Percentiles rank a stretch among this genome's conserved stretches.
Evolutionary conservation across 345 rosid genomes (phyloP).

Genomic region (Euphorbia peplus): DNA sequence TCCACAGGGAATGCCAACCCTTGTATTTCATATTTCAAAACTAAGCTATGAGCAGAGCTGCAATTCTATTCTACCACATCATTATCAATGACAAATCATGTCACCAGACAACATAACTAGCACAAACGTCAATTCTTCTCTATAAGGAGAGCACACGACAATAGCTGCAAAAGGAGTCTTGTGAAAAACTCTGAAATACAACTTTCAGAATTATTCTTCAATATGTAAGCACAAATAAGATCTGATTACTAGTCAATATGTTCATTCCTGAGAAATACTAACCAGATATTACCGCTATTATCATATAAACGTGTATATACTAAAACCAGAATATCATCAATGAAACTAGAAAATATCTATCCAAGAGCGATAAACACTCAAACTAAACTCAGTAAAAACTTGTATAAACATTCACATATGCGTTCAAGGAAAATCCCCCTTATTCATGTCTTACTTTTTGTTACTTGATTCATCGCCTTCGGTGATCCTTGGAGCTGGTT

Average conservation of each 20-base stretch:
- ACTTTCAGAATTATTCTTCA: not conserved
- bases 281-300: not conserved
- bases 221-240: not conserved
- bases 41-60: not conserved
- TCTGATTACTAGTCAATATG: not conserved
- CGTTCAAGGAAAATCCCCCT: not conserved
- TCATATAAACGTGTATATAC: not conserved
- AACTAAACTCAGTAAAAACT: not conserved
- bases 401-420: not conserved
- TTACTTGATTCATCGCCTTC: conserved; percentile 89
- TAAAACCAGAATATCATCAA: not conserved
- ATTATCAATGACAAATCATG: not conserved
- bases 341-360: not conserved
- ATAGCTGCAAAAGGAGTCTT: not conserved
- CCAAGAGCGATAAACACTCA: not conserved
- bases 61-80: not conserved
- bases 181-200: not conserved
- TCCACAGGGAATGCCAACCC: not conserved
- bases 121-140: not conserved
- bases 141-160: not conserved
- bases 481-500: conserved; percentile 85
- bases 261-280: not conserved
- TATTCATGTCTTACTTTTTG: conserved; percentile 55
- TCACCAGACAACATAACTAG: not conserved
- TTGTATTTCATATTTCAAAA: not conserved